Conservation (phyloP, 1,284 basidiomycete species). For the Cryptococcus floricola region DNA sequence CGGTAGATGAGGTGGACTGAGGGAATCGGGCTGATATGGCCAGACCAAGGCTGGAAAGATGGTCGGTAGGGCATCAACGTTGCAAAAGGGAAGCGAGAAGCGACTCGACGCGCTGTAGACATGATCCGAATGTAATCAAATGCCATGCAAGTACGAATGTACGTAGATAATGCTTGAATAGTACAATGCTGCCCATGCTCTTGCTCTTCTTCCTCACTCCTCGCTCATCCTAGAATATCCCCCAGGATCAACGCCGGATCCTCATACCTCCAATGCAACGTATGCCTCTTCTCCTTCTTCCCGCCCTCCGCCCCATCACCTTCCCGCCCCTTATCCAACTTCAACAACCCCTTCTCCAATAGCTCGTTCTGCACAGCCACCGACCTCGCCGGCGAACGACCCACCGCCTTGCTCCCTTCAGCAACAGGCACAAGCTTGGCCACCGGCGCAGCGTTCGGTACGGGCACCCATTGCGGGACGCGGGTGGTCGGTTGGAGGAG, state of each 20-base stretch:
- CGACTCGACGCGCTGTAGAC: too few species aligned
- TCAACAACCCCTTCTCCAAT: constrained; percentile 33
- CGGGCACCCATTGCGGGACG: not conserved
- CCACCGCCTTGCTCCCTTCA: not conserved
- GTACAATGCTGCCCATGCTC: not conserved
- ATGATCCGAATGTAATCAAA: not conserved
- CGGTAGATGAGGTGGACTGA: too few species aligned
- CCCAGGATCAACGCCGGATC: constrained; percentile 48
- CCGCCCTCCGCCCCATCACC: constrained; percentile 12
- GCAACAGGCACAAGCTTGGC: not conserved
- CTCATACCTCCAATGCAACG: constrained; percentile 49
- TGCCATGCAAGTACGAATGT: not conserved
- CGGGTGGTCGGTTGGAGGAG: not conserved
- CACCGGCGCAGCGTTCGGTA: not conserved
- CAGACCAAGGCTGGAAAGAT: too few species aligned
- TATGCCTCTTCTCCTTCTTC: constrained; percentile 45
- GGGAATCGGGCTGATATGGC: too few species aligned
- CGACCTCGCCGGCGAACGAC: constrained; percentile 1
- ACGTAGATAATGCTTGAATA: not conserved
- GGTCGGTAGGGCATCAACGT: too few species aligned
- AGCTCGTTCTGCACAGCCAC: constrained; percentile 15
- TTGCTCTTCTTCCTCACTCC: not conserved
- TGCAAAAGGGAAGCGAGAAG: too few species aligned
- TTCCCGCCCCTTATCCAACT: constrained; percentile 39
- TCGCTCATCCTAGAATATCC: constrained; percentile 40